Base-by-base conservation (phyloP, 1,139 yeast genomes). In the Candida sp. region DNA sequence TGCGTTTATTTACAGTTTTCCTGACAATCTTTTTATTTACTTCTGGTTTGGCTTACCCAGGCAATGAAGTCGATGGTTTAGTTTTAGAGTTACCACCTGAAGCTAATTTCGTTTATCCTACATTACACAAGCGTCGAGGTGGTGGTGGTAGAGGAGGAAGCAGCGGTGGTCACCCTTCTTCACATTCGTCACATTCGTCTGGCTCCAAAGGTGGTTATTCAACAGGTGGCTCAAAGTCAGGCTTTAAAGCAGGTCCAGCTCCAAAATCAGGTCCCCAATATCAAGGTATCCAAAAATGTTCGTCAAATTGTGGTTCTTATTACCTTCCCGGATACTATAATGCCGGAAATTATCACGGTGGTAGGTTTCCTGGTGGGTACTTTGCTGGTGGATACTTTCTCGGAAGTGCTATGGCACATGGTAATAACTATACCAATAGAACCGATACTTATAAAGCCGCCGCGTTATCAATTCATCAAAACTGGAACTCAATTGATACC, bases 241-340 rank as follows among this genome's bases (percentile, higher is more conserved):
- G 38, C 4, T 36, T 22, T 19, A 12, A 30, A 5, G 4, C 32
- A 3, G 38, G 38, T 23, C 5, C 38, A 5, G 30, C 38, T 12
- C 38, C 38, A 22, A 22, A 27, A 11, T 22, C 38, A 8, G 38
- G 38, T 12, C 32, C 32, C 22, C 29, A 9, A 6, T 36, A 36
- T 19, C 32, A 22, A 23, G 38, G 38, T n/a, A 29, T 36, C 9
- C 23, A 9, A 5, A 23, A 22, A 22, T 36, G 38, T 15, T 22
- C 38, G 8, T 22, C 21, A 23, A 36, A 36, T 23, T 36, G 38
- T 15, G 38, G 38, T 4, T 36, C 38, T 15, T 36, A 36, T 9
- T 36, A 36, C 15, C 30, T 15, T 12, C 38, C 38, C 4, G 38
- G 38, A 8, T 36, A 36, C 38, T 36, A 36, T 19, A 36, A 36